phyloP scores from a whole-genome alignment of 495 filamentous ascomycete species.

The Trichocladium uniseriatum region DNA sequence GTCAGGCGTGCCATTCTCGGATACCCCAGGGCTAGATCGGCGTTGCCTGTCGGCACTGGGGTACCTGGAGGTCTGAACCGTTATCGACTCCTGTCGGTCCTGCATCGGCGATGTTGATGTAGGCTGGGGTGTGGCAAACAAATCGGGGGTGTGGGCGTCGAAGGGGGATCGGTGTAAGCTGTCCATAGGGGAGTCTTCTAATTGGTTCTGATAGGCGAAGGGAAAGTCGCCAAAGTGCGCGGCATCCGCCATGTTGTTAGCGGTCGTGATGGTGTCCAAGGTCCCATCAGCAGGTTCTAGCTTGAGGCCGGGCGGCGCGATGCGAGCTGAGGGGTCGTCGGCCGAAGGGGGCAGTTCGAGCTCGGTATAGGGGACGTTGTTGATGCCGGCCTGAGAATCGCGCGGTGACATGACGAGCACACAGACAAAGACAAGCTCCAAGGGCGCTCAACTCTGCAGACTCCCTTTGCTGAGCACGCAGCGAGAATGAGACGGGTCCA shows the following conservation, averaged over 20 bases:
- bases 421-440: neutral
- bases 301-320: conserved; percentile 22
- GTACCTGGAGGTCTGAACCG: conserved; percentile 24
- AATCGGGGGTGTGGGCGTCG: conserved; percentile 33
- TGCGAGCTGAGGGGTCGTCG: conserved; percentile 15
- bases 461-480: neutral
- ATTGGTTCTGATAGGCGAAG: conserved; percentile 35
- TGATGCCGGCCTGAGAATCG: conserved; percentile 14
- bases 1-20: conserved; percentile 40
- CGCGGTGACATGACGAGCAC: conserved; percentile 21
- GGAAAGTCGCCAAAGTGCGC: conserved; percentile 40
- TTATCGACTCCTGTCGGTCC: conserved; percentile 33
- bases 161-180: conserved; percentile 20
- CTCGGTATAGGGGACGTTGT: conserved; percentile 20
- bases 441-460: neutral
- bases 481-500: conserved; percentile 8
- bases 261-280: conserved; percentile 24
- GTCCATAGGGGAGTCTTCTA: conserved; percentile 34
- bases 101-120: conserved; percentile 32
- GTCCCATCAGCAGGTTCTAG: conserved; percentile 22
- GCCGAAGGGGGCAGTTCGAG: conserved; percentile 22
- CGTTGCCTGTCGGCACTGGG: conserved; percentile 16
- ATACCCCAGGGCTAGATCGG: conserved; percentile 31
- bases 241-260: conserved; percentile 25
- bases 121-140: conserved; percentile 29